Evolutionary conservation across 2,329 filamentous ascomycete genomes (phyloP).

Genomic region (Metarhizium album): DNA sequence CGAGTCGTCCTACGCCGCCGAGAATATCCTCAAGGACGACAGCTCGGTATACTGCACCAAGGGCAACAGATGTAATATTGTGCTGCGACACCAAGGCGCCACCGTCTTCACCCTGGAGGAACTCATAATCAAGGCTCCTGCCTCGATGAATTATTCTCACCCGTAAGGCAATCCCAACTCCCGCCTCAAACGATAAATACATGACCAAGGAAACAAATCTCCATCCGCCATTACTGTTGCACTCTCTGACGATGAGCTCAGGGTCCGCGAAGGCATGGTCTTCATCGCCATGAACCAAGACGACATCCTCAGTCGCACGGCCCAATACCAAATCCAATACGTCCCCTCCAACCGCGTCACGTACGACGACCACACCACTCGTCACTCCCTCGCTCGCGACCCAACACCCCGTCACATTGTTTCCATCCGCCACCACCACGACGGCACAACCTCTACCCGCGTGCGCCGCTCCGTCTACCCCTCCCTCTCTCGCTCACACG

Average conservation of each 20-base stretch:
- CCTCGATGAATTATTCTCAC: slow-evolving; percentile 63
- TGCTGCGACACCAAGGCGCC: slow-evolving; percentile 70
- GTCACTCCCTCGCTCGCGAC: slow-evolving; percentile 8
- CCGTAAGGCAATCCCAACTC: slow-evolving; percentile 50
- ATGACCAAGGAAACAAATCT: too few relatives aligned
- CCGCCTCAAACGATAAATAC: too few relatives aligned
- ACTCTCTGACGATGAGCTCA: slow-evolving; percentile 28
- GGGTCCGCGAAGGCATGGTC: slow-evolving; percentile 82
- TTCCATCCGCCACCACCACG: slow-evolving; percentile 41
- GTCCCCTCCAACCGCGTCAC: not conserved
- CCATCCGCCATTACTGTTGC: not conserved
- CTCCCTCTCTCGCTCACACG: slow-evolving; percentile 9
- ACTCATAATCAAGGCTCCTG: slow-evolving; percentile 77
- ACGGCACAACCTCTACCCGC: slow-evolving; percentile 29
- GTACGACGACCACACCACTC: slow-evolving; percentile 1
- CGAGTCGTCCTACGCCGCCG: slow-evolving; percentile 53
- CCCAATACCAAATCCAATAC: slow-evolving; percentile 63
- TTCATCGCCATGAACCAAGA: slow-evolving; percentile 82
- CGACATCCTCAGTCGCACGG: slow-evolving; percentile 61
- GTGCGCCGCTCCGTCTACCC: not conserved
- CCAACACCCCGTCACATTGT: slow-evolving; percentile 26
- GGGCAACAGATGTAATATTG: slow-evolving; percentile 75
- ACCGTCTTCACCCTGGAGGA: slow-evolving; percentile 77
- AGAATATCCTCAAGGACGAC: slow-evolving; percentile 78
- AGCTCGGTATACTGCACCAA: slow-evolving; percentile 83